A percentile compares a stretch with the other conserved stretches of the same genome.
Evolutionary conservation across 257 asterid species (phyloP).

Genomic region (Verbascum thapsus): DNA sequence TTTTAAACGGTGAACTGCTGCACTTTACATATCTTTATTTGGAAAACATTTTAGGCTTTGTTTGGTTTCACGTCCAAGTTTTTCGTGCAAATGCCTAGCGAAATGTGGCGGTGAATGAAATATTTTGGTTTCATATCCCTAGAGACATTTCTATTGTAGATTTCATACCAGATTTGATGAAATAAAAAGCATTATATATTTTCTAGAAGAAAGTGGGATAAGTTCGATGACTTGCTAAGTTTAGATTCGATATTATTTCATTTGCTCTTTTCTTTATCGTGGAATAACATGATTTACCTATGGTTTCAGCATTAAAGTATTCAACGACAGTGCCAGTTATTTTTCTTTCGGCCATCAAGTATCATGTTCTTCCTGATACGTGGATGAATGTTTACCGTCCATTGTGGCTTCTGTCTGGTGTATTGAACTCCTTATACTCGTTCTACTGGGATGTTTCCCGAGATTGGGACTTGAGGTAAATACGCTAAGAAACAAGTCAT

Average conservation of each 20-base stretch:
- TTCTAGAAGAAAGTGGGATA: too few relatives aligned
- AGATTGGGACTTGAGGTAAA: slow-evolving; percentile 97
- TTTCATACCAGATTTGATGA: too few relatives aligned
- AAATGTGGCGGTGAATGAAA: too few relatives aligned
- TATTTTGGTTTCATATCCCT: too few relatives aligned
- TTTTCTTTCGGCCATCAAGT: slow-evolving; percentile 90
- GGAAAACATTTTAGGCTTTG: slow-evolving; percentile 1
- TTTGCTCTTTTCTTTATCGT: neutral
- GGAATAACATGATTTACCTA: slow-evolving; percentile 35
- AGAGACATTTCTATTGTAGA: too few relatives aligned
- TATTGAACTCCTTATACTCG: slow-evolving; percentile 82
- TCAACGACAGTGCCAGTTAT: slow-evolving; percentile 95
- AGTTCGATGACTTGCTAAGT: too few relatives aligned
- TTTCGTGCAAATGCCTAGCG: too few relatives aligned
- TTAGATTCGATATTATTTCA: too few relatives aligned
- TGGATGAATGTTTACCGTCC: slow-evolving; percentile 85
- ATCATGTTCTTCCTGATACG: slow-evolving; percentile 78
- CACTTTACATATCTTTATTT: slow-evolving; percentile 12
- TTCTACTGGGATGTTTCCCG: slow-evolving; percentile 95
- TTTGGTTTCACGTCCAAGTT: neutral
- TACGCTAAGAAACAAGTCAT: neutral
- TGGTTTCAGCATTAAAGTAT: slow-evolving; percentile 87
- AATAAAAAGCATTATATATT: too few relatives aligned
- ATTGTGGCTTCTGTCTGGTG: slow-evolving; percentile 87
- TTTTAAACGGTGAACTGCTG: slow-evolving; percentile 71